Evolutionary conservation across 371 early-diverging fungal species (phyloP).

Genomic region (Paraphysoderma sedebokerense): DNA sequence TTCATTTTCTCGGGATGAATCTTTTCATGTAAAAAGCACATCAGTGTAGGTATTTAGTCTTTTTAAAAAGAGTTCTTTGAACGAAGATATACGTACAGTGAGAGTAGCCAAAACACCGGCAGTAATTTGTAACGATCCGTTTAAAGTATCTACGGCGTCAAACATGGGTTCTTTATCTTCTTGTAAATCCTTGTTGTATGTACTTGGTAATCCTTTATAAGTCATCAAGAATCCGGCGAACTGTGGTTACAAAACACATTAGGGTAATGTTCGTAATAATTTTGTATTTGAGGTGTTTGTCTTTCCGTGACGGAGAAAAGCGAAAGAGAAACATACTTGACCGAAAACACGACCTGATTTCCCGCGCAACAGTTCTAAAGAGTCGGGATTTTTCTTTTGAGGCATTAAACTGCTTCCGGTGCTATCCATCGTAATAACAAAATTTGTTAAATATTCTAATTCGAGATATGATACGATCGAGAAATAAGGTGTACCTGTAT

Average conservation of each 20-base stretch:
- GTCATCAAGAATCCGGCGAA: constrained; percentile 94
- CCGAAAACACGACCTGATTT: constrained; percentile 93
- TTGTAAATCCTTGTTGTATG: constrained; percentile 97
- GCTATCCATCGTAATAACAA: constrained; percentile 14
- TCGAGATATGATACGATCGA: background rate
- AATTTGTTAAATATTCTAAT: background rate
- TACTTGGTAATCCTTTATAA: constrained; percentile 86
- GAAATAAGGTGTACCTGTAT: constrained; percentile 35
- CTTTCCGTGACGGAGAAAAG: too few species aligned
- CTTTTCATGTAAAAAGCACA: constrained; percentile 5
- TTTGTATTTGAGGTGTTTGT: too few species aligned
- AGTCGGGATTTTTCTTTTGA: constrained; percentile 97
- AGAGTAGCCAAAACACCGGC: constrained; percentile 78
- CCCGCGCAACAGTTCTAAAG: constrained; percentile 85
- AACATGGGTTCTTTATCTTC: constrained; percentile 97
- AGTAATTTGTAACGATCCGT: constrained; percentile 76
- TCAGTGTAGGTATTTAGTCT: background rate
- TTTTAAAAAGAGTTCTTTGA: background rate
- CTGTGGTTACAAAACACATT: too few species aligned
- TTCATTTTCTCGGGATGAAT: constrained; percentile 58
- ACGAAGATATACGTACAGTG: constrained; percentile 30
- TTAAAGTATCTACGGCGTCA: constrained; percentile 75
- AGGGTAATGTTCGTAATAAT: too few species aligned
- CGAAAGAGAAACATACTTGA: too few species aligned
- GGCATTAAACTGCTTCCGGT: constrained; percentile 98